Percentiles rank a stretch among this genome's conserved stretches.
Conservation (phyloP, 2,329 filamentous ascomycete species). For the Monosporascus sp. region DNA sequence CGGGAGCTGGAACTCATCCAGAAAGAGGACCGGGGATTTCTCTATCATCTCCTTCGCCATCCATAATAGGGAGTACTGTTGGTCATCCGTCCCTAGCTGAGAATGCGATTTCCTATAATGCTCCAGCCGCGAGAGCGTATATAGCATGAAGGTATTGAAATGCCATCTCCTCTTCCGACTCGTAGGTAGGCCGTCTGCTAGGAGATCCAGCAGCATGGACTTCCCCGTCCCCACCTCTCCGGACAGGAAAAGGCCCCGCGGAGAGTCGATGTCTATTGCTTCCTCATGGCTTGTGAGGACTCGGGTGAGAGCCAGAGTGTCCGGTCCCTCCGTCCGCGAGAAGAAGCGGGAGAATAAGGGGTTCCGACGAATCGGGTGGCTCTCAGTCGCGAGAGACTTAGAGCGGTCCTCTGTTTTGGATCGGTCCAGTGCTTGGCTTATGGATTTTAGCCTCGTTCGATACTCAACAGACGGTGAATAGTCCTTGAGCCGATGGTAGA, state of each 20-base stretch:
- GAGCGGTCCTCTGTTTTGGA: conserved; percentile 25
- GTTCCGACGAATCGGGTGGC: conserved; percentile 53
- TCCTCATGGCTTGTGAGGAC: conserved; percentile 67
- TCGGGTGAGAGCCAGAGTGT: conserved; percentile 60
- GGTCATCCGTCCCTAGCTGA: conserved; percentile 16
- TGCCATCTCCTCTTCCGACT: conserved; percentile 71
- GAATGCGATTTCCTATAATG: conserved; percentile 45
- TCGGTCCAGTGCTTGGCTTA: conserved; percentile 44
- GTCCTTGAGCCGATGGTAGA: conserved; percentile 71
- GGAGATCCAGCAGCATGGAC: conserved; percentile 76
- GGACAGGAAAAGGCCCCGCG: conserved; percentile 69
- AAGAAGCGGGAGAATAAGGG: conserved; percentile 57
- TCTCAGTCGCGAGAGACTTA: conserved; percentile 40
- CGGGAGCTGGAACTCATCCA: conserved; percentile 80
- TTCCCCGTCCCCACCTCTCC: conserved; percentile 82
- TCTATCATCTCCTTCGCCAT: conserved; percentile 72
- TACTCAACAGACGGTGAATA: conserved; percentile 72
- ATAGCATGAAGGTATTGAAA: conserved; percentile 83
- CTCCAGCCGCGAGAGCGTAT: conserved; percentile 68
- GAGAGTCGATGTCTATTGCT: conserved; percentile 66
- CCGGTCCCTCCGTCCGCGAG: conserved; percentile 46
- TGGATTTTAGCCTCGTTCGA: conserved; percentile 55
- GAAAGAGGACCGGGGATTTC: conserved; percentile 69
- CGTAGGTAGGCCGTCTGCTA: conserved; percentile 73
- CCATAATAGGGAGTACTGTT: conserved; percentile 65